Base-by-base conservation (phyloP, 2,329 filamentous ascomycete genomes). In the Arthroderma sp. region DNA sequence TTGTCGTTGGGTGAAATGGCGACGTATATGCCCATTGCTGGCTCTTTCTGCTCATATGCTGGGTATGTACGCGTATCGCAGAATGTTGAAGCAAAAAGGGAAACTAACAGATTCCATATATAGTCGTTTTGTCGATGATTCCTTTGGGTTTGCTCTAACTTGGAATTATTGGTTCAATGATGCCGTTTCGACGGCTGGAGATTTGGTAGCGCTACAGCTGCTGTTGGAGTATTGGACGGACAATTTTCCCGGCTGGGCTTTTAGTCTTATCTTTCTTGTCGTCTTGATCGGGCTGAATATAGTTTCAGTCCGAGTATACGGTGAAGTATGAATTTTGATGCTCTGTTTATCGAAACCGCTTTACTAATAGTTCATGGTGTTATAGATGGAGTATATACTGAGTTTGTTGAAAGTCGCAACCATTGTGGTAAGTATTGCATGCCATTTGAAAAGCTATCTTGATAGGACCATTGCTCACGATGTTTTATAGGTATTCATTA, bases 121-220 rank as follows among this genome's bases (percentile, higher is more conserved):
- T 44, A 66, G 63, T 40, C 61, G 64, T 1, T 69, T 66, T 37
- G 64, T 69, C 11, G 66, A 68, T 48, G 64, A 66, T 50, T 62
- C 65, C 2, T 54, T 66, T 39, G 66, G 66, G 0, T 68, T 69
- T 47, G 65, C 65, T 15, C 51, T 68, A 27, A 68, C 64, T 5
- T 68, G 66, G 66, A 66, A 68, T 44, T 67, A 68, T 50, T 82
- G 77, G 77, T 79, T 80, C 53, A 80, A 82, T 56, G 76, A 81
- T 59, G 77, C 77, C 1, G 71, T 77, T 0, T 71, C 69, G 0
- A 75, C 71, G 1, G 78, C 77, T 0, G 66, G 75, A 0, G 78
- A 82, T 60, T 61, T 82, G 28, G 74, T 80, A 15, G 70, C 74
- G 0, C 57, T 77, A 31, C 74, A 77, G 55, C 60, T 82, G 2